Evolutionary conservation across 2,329 filamentous ascomycete species (phyloP), one percentile per base, ranked within the genome.

Genomic region (Penicillium sp.): DNA sequence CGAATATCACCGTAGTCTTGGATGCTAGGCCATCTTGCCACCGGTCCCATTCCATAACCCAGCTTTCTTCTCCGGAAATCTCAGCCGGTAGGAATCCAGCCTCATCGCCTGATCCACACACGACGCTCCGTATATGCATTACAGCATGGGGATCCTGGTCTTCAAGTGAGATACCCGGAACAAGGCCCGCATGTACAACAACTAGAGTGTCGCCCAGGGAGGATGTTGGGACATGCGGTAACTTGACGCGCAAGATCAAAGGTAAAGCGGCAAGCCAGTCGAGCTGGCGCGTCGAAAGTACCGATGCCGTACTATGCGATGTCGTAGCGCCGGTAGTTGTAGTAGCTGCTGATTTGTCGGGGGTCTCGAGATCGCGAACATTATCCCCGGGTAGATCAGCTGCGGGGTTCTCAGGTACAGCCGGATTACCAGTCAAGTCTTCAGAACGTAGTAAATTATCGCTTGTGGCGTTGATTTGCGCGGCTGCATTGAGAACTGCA

Each of bases 191-290:
- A 56, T 67, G 65, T 40, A 56, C 62, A 1, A 65, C 56, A 17
- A 62, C n/a, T 12, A 67, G 10, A 50, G 37, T 59, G 29, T 65
- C 51, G 3, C 59, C 62, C 0, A 65, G 17, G 2, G 56, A 33
- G 2, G 60, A 57, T 25, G 35, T 19, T 40, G 50, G 3, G 19
- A 43, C 25, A 8, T 21, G 50, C 21, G 64, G 62, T 23, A 67
- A 25, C 17, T 56, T 58, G 35, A 65, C 27, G 10, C 64, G 61
- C 25, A 67, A 54, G 8, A 67, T 65, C 43, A 67, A 61, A 7
- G 65, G 65, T 17, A 67, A 54, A 17, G 41, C 29, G 3, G 64
- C 62, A 41, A 67, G 61, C 65, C 65, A 67, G 15, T 65, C 56
- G 3, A 66, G 35, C 0, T 67, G 65, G 2, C 0, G 25, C 8